Conservation (phyloP, 306 rosid species). For the Acmispon strigosus region DNA sequence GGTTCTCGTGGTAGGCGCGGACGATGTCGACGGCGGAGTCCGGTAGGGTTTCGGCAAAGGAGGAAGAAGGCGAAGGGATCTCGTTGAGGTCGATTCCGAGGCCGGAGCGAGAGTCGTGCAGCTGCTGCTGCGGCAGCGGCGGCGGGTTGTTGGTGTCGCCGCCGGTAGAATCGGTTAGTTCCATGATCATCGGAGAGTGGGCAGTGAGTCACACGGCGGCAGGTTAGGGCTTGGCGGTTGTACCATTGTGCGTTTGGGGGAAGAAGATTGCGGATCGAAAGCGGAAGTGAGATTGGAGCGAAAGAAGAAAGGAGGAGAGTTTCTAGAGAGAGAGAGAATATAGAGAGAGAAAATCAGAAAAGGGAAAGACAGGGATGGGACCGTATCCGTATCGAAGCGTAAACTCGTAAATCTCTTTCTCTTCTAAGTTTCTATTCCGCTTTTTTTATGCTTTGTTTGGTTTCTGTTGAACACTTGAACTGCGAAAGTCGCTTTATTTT, state of each 20-base stretch:
- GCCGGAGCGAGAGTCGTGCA: constrained; percentile 47
- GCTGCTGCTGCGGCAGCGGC: not conserved
- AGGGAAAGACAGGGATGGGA: constrained; percentile 50
- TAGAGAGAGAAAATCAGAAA: constrained; percentile 16
- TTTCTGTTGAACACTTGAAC: not conserved
- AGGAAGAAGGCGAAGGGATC: constrained; percentile 82
- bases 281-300: constrained; percentile 39
- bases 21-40: constrained; percentile 76
- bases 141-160: constrained; percentile 35
- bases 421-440: not conserved
- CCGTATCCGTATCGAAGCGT: constrained; percentile 45
- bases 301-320: not conserved
- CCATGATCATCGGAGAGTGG: constrained; percentile 74
- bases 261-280: constrained; percentile 36
- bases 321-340: not conserved
- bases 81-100: constrained; percentile 92
- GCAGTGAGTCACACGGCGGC: constrained; percentile 27
- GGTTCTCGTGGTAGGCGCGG: constrained; percentile 71
- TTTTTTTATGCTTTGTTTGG: not conserved
- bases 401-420: constrained; percentile 26
- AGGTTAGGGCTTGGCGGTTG: constrained; percentile 34
- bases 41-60: constrained; percentile 59
- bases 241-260: constrained; percentile 53
- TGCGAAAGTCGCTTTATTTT: not conserved
- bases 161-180: constrained; percentile 59